These are phyloP conservation scores for Citrus sinensis DNA, from an alignment of 345 rosid species.

Conservation along the genomic window DVS_A1.0 CM039167.1:16640501-16641000, in stretches of 20 bases:
- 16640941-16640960: background rate
- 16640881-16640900: conserved; percentile 16
- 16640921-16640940: background rate
- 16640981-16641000: conserved; percentile 85
- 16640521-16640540: background rate
- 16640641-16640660: background rate
- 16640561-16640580: conserved; percentile 8
- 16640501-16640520: background rate
- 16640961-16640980: conserved; percentile 50
- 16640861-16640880: conserved; percentile 8
- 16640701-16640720: background rate
- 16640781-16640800: conserved; percentile 14
- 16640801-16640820: background rate
- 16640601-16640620: background rate
- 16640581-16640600: conserved; percentile 4
- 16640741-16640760: conserved; percentile 9
- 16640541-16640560: background rate
- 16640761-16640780: conserved; percentile 11
- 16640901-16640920: conserved; percentile 14
- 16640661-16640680: background rate
- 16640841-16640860: conserved; percentile 1
- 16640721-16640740: conserved; percentile 6
- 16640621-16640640: conserved; percentile 9
- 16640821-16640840: conserved; percentile 6
- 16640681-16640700: background rate